Conservation (phyloP, 306 rosid species). For the Dryas octopetala region DNA sequence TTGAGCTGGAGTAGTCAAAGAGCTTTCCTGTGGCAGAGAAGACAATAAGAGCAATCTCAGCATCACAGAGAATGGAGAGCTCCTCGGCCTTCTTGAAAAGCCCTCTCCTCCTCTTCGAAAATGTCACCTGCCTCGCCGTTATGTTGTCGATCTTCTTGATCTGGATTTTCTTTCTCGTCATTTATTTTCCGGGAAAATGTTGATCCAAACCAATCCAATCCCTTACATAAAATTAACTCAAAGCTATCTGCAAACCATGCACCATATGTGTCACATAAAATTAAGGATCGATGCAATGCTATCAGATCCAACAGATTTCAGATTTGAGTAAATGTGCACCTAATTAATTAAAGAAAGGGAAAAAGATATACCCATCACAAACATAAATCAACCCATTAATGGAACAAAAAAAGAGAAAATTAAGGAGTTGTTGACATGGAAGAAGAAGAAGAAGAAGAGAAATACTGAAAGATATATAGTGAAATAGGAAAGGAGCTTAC, state of each 20-base stretch:
- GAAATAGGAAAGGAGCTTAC: too few relatives aligned
- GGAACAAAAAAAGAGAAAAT: too few relatives aligned
- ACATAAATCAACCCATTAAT: too few relatives aligned
- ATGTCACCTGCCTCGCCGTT: conserved; percentile 29
- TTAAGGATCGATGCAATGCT: background rate
- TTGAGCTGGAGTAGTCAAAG: conserved; percentile 24
- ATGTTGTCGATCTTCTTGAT: conserved; percentile 26
- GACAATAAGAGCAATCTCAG: conserved; percentile 25
- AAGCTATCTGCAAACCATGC: background rate
- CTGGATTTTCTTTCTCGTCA: conserved; percentile 29
- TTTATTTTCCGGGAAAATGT: background rate
- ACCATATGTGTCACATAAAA: background rate
- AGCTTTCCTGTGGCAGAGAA: conserved; percentile 28
- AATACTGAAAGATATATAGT: too few relatives aligned
- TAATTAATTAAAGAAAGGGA: too few relatives aligned
- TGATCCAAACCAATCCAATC: background rate
- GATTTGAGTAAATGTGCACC: too few relatives aligned
- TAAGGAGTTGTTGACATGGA: too few relatives aligned
- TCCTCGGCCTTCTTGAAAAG: conserved; percentile 31
- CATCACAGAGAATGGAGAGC: conserved; percentile 27
- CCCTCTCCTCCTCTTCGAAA: conserved; percentile 25
- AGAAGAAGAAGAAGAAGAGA: too few relatives aligned
- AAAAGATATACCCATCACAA: too few relatives aligned
- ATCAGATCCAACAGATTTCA: background rate
- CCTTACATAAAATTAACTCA: background rate